phyloP scores from a whole-genome alignment of 1,284 basidiomycete species.

The Paramarasmius palmivorus region DNA sequence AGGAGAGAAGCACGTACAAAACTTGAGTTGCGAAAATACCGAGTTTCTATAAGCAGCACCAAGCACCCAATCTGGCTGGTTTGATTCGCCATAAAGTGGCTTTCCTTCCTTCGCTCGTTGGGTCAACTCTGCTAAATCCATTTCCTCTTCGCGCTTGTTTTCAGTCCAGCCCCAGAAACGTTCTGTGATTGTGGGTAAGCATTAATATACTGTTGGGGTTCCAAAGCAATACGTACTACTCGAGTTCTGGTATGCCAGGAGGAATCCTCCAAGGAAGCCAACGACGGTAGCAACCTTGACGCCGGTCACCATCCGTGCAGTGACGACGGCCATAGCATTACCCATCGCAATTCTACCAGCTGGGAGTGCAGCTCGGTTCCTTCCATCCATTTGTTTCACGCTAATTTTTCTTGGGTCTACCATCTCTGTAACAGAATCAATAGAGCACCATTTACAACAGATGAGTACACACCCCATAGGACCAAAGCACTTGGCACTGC shows the following conservation, averaged over 20 bases:
- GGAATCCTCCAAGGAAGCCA: constrained; percentile 87
- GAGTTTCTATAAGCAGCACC: constrained; percentile 89
- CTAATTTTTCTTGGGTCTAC: constrained; percentile 35
- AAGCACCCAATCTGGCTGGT: constrained; percentile 87
- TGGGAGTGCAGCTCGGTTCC: constrained; percentile 20
- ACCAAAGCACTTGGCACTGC: constrained; percentile 79
- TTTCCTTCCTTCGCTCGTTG: constrained; percentile 74
- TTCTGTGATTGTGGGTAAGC: constrained; percentile 46
- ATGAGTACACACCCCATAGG: constrained; percentile 61
- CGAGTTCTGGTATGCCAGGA: constrained; percentile 91
- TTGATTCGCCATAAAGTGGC: constrained; percentile 82
- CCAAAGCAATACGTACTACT: constrained; percentile 58
- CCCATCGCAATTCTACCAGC: constrained; percentile 35
- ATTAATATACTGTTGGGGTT: constrained; percentile 4
- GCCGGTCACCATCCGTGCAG: constrained; percentile 12
- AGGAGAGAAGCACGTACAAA: constrained; percentile 59
- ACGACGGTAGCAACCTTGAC: constrained; percentile 45
- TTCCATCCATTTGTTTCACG: constrained; percentile 8
- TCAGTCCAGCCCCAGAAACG: constrained; percentile 98
- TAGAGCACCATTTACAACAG: constrained; percentile 7
- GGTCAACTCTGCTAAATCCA: constrained; percentile 77
- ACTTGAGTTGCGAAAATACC: constrained; percentile 89
- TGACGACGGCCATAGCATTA: constrained; percentile 33
- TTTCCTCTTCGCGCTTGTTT: constrained; percentile 81
- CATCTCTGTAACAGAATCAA: constrained; percentile 37